A percentile compares a stretch with the other conserved stretches of the same genome.
Evolutionary conservation across 805 yeast genomes (phyloP).

Genomic region (Wickerhamomyces kurtzmanii): DNA sequence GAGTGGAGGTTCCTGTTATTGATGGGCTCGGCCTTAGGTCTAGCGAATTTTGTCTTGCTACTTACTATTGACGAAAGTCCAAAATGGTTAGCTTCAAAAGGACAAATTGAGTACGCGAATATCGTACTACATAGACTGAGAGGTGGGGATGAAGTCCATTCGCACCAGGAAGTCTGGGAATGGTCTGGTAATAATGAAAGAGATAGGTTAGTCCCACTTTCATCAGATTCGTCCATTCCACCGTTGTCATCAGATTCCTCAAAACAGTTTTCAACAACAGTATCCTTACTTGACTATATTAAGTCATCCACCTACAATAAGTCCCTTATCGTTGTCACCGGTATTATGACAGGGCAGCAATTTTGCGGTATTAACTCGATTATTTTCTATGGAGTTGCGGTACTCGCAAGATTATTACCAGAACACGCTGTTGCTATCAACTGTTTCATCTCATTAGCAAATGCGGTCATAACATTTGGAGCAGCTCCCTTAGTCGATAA

Average conservation of each 20-base stretch:
- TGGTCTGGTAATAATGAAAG: too few relatives aligned
- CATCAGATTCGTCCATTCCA: not conserved
- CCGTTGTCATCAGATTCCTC: conserved; percentile 1
- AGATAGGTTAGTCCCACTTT: too few relatives aligned
- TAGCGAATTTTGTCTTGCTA: conserved; percentile 32
- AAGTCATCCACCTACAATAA: conserved; percentile 38
- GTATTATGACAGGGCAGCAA: conserved; percentile 78
- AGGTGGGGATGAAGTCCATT: conserved; percentile 13
- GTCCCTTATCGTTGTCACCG: conserved; percentile 58
- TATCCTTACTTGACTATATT: conserved; percentile 34
- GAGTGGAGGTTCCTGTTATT: conserved; percentile 68
- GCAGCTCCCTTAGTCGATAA: conserved; percentile 73
- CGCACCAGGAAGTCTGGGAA: conserved; percentile 10
- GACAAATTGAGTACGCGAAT: conserved; percentile 32
- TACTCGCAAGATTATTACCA: conserved; percentile 66
- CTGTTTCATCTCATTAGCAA: conserved; percentile 64
- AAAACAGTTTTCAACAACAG: conserved; percentile 1
- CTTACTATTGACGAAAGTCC: conserved; percentile 66
- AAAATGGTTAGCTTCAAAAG: conserved; percentile 59
- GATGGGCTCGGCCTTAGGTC: conserved; percentile 48
- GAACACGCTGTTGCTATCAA: conserved; percentile 61
- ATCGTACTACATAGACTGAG: conserved; percentile 24
- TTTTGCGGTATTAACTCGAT: conserved; percentile 90
- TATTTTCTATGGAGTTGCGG: conserved; percentile 86
- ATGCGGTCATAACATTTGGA: conserved; percentile 61